These are phyloP conservation scores for Striga hermonthica DNA, from an alignment of 305 asterid species.

Conservation along the genomic window DNA sequence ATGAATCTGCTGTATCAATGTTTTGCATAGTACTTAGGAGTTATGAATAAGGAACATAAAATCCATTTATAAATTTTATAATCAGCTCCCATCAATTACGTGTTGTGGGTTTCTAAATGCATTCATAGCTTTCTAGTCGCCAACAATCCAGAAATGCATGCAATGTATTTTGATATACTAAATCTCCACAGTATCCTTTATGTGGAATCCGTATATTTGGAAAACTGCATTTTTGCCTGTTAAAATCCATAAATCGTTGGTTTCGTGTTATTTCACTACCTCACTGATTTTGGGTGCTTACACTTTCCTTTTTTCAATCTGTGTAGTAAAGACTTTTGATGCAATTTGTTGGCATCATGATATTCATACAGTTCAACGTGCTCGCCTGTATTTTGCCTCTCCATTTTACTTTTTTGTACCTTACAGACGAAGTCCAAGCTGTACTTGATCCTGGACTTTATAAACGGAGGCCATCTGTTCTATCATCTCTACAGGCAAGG, in stretches of 20 bases:
- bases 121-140: slow-evolving; percentile 13
- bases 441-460: slow-evolving; percentile 77
- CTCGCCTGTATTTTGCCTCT: slow-evolving; percentile 21
- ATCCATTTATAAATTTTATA: slow-evolving; percentile 12
- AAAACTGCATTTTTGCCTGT: background rate
- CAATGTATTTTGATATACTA: background rate
- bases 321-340: too few species aligned
- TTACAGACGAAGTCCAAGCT: slow-evolving; percentile 79
- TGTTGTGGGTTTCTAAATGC: background rate
- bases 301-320: background rate
- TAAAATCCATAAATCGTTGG: background rate
- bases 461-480: slow-evolving; percentile 95
- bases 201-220: background rate
- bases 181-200: slow-evolving; percentile 18
- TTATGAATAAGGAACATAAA: background rate
- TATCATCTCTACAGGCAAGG: slow-evolving; percentile 94
- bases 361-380: slow-evolving; percentile 15
- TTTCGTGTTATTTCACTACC: background rate
- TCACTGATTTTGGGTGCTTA: background rate
- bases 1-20: slow-evolving; percentile 20
- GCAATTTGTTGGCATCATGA: background rate
- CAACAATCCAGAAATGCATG: slow-evolving; percentile 10
- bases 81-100: background rate
- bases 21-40: slow-evolving; percentile 10
- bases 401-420: slow-evolving; percentile 24